Percentiles rank a stretch among this genome's conserved stretches.
phyloP scores from a whole-genome alignment of 2,329 filamentous ascomycete species.

The Elsinoe fawcettii region DNA sequence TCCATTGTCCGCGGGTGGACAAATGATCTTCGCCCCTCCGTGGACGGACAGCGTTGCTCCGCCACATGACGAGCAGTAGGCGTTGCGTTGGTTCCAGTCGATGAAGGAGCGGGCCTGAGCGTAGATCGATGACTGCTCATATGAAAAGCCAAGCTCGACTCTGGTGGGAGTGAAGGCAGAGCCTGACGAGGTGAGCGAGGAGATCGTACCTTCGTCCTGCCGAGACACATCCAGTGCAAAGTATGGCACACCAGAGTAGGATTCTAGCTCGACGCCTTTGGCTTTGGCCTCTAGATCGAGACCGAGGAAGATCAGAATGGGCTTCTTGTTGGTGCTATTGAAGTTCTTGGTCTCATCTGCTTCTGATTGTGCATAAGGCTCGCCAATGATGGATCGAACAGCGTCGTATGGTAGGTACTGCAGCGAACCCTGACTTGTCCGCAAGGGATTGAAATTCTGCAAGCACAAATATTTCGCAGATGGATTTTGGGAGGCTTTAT shows the following conservation, averaged over 20 bases:
- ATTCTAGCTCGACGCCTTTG: slow-evolving; percentile 18
- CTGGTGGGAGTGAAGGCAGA: slow-evolving; percentile 20
- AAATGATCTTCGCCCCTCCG: slow-evolving; percentile 21
- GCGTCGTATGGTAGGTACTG: slow-evolving; percentile 18
- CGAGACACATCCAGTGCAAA: slow-evolving; percentile 20
- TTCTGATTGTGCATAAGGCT: slow-evolving; percentile 20
- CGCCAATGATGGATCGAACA: slow-evolving; percentile 18
- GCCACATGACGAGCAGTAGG: slow-evolving; percentile 21
- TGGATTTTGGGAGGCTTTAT: slow-evolving; percentile 20
- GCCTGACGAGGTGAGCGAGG: slow-evolving; percentile 15
- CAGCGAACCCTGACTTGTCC: slow-evolving; percentile 17
- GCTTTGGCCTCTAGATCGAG: slow-evolving; percentile 20
- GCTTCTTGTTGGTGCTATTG: slow-evolving; percentile 19
- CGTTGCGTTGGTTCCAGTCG: slow-evolving; percentile 21
- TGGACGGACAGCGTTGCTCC: slow-evolving; percentile 20
- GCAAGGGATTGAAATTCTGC: slow-evolving; percentile 20
- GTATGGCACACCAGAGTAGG: slow-evolving; percentile 20
- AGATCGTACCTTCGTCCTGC: neutral
- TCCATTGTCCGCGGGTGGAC: slow-evolving; percentile 21
- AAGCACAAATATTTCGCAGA: slow-evolving; percentile 20
- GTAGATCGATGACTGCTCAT: slow-evolving; percentile 20
- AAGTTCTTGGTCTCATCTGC: slow-evolving; percentile 20
- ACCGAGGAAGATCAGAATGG: slow-evolving; percentile 21
- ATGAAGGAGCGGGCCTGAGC: slow-evolving; percentile 21
- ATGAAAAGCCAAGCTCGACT: slow-evolving; percentile 20